Base-by-base conservation (phyloP, 768 basidiomycete species). In the Leucocoprinus birnbaumii region DNA sequence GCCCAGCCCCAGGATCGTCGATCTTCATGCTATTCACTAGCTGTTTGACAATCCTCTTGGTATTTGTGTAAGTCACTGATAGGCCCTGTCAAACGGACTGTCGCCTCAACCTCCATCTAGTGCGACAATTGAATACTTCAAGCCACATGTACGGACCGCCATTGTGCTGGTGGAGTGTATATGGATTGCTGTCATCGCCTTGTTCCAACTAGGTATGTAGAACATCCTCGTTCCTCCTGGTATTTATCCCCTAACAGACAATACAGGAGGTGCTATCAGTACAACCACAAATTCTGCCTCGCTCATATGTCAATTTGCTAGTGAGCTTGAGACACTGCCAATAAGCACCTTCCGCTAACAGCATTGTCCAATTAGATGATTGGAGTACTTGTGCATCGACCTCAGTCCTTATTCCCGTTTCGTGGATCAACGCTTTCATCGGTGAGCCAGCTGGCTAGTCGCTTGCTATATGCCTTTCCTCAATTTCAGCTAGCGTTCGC, bases 151-250 rank as follows among this genome's bases (percentile, higher is more conserved):
- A 2, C 75, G 65, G 51, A 73, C 73, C 21, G 74, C 79, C 16
- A 69, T 68, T 25, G 73, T 83, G 35, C 62, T 72, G 48, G 65
- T 80, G 25, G 87, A 89, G 63, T 85, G 81, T 59, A 61, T 57
- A 16, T 88, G 85, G 84, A 75, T 80, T 6, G 73, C 68, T 6
- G 55, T 79, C 9, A 64, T 83, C 58, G 74, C 77, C 56, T 49
- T 75, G 5, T 63, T 84, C 27, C 79, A 86, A 53, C 70, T 82
- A 34, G 78, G 85, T 82, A 55, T 56, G 76, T 61, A 11, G 45
- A 10, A 24, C 27, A 60, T 18, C 38, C 38, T 5, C 31, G 11
- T 11, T 31, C 18, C 9, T 53, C n/a, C 27, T 19, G 40, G 11
- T 45, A 11, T 25, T 14, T 40, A 25, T 10, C 14, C 22, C 52